phyloP scores from a whole-genome alignment of 2,329 filamentous ascomycete species.

The Thielaviopsis populi region DNA sequence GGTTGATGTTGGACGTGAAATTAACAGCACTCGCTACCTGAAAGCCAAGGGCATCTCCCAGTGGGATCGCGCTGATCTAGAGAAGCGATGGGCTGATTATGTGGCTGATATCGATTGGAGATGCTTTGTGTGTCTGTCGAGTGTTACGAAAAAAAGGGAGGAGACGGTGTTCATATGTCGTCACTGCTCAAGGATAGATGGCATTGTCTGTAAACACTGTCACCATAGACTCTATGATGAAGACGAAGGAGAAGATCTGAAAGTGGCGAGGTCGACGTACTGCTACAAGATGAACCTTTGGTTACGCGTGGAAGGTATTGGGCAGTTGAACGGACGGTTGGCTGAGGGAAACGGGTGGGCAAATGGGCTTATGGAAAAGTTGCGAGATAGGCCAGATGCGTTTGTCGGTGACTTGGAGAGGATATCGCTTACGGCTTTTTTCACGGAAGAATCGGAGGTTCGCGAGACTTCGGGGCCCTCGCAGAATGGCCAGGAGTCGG shows the following conservation, averaged over 20 bases:
- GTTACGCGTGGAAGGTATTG: neutral
- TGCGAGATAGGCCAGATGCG: neutral
- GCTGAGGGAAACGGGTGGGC: neutral
- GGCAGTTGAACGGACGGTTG: neutral
- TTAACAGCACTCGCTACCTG: neutral
- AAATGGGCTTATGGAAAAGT: neutral
- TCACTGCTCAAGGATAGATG: neutral
- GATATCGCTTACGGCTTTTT: neutral
- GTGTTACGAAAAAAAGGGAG: neutral
- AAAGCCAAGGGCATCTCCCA: neutral
- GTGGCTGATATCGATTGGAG: neutral
- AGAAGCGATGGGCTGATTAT: neutral
- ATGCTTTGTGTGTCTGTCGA: neutral
- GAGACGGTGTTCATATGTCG: neutral
- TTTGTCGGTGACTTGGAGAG: neutral
- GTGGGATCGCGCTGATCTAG: neutral
- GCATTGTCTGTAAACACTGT: neutral
- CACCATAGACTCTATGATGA: neutral
- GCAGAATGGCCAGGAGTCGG: too few relatives aligned
- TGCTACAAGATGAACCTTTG: neutral
- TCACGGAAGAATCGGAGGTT: neutral
- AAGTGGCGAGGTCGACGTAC: neutral
- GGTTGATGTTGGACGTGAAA: neutral
- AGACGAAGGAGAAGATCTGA: neutral
- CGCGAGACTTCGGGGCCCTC: too few relatives aligned